Conservation (phyloP, 2,329 filamentous ascomycete species). For the Cytospora schulzeri region DNA sequence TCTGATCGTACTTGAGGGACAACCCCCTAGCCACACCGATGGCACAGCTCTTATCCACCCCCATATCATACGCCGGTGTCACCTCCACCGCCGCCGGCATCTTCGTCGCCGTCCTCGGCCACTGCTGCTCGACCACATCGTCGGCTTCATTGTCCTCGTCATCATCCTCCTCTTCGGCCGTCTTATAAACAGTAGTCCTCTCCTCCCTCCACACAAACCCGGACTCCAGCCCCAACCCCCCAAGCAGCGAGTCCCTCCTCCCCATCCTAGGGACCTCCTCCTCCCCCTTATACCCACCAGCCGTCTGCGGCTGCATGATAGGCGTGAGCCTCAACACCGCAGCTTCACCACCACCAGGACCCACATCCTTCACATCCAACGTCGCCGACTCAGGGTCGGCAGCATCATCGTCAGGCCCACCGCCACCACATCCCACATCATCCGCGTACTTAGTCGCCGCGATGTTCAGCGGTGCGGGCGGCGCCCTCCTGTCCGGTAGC, state of each 20-base stretch:
- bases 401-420: background rate
- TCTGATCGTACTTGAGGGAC: slow-evolving; percentile 33
- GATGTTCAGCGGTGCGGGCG: slow-evolving; percentile 27
- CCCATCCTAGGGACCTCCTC: background rate
- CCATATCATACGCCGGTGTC: background rate
- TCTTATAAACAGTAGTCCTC: background rate
- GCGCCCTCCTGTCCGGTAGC: slow-evolving; percentile 16
- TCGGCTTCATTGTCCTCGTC: background rate
- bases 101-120: too few species aligned
- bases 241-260: slow-evolving; percentile 3
- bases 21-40: slow-evolving; percentile 40
- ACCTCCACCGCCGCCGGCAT: too few species aligned
- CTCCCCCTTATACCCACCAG: background rate
- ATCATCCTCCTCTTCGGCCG: background rate
- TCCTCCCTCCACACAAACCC: slow-evolving; percentile 19
- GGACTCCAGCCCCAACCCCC: slow-evolving; percentile 8
- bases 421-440: background rate
- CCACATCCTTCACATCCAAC: background rate
- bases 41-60: slow-evolving; percentile 22
- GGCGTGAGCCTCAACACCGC: background rate
- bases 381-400: slow-evolving; percentile 18
- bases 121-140: background rate
- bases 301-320: slow-evolving; percentile 7
- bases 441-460: slow-evolving; percentile 23
- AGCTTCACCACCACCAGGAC: background rate